Conservation (phyloP, 192 early-diverging fungal genomes). For the Chytriomyces sp. region DNA sequence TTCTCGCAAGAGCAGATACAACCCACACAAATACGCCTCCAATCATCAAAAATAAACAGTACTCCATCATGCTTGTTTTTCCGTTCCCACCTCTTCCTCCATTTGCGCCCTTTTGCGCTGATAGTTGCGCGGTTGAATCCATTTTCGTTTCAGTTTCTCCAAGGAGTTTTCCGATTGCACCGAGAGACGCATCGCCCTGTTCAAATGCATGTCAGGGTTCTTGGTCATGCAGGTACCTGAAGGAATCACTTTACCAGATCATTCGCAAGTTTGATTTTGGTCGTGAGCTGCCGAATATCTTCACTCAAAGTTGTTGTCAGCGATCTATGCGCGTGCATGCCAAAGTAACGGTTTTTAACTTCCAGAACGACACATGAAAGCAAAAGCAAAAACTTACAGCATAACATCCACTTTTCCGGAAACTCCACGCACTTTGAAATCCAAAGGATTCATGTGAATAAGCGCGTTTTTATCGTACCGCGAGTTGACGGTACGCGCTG, state of each 20-base stretch:
- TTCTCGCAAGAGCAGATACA: not conserved
- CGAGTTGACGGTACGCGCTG: not conserved
- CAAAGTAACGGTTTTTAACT: not conserved
- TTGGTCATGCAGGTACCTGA: not conserved
- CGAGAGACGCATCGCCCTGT: not conserved
- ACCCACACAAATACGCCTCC: conserved; percentile 4
- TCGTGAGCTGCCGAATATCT: not conserved
- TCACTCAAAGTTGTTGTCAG: not conserved
- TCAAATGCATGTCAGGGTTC: not conserved
- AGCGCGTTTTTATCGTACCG: not conserved
- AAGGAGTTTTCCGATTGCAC: not conserved
- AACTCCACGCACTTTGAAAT: not conserved
- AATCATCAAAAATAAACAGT: not conserved
- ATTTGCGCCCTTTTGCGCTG: not conserved
- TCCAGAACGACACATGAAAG: not conserved
- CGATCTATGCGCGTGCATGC: not conserved
- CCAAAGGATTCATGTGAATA: not conserved
- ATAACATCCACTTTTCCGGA: not conserved
- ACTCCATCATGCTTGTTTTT: not conserved
- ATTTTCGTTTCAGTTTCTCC: not conserved
- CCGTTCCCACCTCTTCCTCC: not conserved
- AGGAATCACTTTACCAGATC: not conserved
- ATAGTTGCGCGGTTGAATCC: not conserved
- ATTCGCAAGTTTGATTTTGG: not conserved
- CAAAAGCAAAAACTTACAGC: not conserved